phyloP scores from a whole-genome alignment of 805 yeast genomes.

The Myxozyma lipomycoides region DNA sequence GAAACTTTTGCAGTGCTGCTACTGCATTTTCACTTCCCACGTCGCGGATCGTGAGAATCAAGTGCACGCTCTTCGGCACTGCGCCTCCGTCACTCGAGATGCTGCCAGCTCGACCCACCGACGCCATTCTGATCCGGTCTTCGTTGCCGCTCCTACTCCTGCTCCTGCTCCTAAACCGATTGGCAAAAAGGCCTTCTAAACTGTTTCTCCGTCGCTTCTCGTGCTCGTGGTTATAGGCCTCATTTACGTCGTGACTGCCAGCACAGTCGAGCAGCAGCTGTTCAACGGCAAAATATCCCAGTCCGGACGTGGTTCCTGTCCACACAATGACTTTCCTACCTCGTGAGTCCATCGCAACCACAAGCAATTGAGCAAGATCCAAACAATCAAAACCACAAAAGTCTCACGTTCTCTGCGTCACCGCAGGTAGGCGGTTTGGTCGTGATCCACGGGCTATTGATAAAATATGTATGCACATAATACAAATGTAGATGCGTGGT shows the following conservation, averaged over 20 bases:
- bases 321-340: slow-evolving; percentile 27
- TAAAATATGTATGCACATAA: too few relatives aligned
- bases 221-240: slow-evolving; percentile 3
- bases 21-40: slow-evolving; percentile 14
- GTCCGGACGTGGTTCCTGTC: slow-evolving; percentile 26
- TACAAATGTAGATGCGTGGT: too few relatives aligned
- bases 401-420: too few relatives aligned
- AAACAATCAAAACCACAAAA: too few relatives aligned
- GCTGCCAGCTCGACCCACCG: slow-evolving; percentile 2
- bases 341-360: slow-evolving; percentile 29
- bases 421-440: too few relatives aligned
- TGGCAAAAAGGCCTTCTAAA: background rate
- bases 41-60: slow-evolving; percentile 20
- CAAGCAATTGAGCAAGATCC: too few relatives aligned
- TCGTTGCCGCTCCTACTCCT: background rate
- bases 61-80: slow-evolving; percentile 6
- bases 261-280: slow-evolving; percentile 8
- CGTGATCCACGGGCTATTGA: too few relatives aligned
- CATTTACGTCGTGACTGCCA: background rate
- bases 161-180: background rate
- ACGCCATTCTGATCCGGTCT: background rate
- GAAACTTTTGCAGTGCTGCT: slow-evolving; percentile 8
- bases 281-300: slow-evolving; percentile 17
- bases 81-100: background rate
- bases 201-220: background rate